phyloP scores from a whole-genome alignment of 2,329 filamentous ascomycete genomes.

The Penicillium capsulatum region DNA sequence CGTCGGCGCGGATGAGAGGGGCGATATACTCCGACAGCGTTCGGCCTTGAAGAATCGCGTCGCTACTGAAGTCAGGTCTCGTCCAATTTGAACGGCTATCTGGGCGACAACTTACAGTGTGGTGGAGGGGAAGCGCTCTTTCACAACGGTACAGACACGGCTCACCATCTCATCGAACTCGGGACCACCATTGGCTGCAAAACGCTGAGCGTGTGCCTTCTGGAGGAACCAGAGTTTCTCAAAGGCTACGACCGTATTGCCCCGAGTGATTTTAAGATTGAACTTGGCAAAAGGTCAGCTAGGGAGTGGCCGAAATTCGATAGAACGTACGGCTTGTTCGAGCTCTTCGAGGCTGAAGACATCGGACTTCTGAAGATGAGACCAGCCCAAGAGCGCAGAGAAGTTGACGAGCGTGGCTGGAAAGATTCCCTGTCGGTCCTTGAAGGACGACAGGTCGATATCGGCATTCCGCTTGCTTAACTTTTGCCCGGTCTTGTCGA shows the following conservation, averaged over 20 bases:
- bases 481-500: constrained; percentile 66
- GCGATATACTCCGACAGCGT: constrained; percentile 47
- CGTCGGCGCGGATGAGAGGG: constrained; percentile 51
- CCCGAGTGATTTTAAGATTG: constrained; percentile 81
- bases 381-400: constrained; percentile 80
- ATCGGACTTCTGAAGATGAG: constrained; percentile 63
- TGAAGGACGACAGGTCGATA: constrained; percentile 57
- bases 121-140: constrained; percentile 21
- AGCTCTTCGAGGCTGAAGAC: constrained; percentile 68
- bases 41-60: constrained; percentile 30
- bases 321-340: constrained; percentile 56
- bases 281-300: constrained; percentile 52
- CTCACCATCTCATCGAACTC: constrained; percentile 40
- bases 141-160: constrained; percentile 27
- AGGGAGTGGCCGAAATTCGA: not conserved
- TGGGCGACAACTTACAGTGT: constrained; percentile 31
- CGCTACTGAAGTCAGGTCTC: not conserved
- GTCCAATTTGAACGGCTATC: too few species aligned
- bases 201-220: constrained; percentile 58
- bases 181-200: constrained; percentile 45
- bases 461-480: constrained; percentile 80
- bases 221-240: constrained; percentile 80
- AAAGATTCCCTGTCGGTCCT: constrained; percentile 55
- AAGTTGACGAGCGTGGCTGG: constrained; percentile 71
- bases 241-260: constrained; percentile 77